Percentiles rank a stretch among this genome's conserved stretches.
phyloP scores from a whole-genome alignment of 2,329 filamentous ascomycete genomes.

The Fusarium oligoseptatum region DNA sequence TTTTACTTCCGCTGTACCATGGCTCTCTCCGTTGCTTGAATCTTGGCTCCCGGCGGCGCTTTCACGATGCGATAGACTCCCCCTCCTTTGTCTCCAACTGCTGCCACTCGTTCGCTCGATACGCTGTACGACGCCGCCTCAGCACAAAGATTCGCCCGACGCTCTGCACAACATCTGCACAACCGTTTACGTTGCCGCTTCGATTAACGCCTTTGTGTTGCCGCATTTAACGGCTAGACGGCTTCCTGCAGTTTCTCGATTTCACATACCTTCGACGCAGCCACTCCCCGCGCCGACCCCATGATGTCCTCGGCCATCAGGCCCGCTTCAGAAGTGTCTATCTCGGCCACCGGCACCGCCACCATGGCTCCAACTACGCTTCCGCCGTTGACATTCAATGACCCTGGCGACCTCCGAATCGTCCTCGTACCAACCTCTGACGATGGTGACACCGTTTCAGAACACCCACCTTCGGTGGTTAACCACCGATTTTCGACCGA shows the following conservation, averaged over 20 bases:
- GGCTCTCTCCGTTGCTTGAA: constrained; percentile 42
- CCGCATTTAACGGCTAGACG: constrained; percentile 26
- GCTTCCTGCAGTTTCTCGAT: constrained; percentile 30
- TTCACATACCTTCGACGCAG: constrained; percentile 6
- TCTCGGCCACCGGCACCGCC: constrained; percentile 41
- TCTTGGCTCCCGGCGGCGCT: constrained; percentile 38
- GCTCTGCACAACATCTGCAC: constrained; percentile 20
- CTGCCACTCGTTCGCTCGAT: constrained; percentile 40
- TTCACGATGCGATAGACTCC: constrained; percentile 44
- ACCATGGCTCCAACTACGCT: constrained; percentile 49
- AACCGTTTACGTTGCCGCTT: constrained; percentile 3
- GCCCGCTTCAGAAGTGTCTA: constrained; percentile 42
- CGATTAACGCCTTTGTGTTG: constrained; percentile 15
- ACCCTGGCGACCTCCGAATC: constrained; percentile 47
- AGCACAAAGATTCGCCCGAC: constrained; percentile 27
- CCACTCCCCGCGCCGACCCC: constrained; percentile 19
- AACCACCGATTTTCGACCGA: constrained; percentile 39
- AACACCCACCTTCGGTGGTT: constrained; percentile 22
- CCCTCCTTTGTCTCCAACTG: constrained; percentile 40
- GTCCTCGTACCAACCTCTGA: constrained; percentile 47
- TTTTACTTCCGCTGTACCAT: constrained; percentile 35
- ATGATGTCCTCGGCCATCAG: constrained; percentile 43
- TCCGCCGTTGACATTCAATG: constrained; percentile 48
- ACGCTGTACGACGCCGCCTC: constrained; percentile 30
- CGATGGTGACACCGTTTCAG: constrained; percentile 29